Evolutionary conservation across 2,329 filamentous ascomycete species (phyloP), one percentile per base, ranked within the genome.

Genomic region (Colletotrichum sp.): DNA sequence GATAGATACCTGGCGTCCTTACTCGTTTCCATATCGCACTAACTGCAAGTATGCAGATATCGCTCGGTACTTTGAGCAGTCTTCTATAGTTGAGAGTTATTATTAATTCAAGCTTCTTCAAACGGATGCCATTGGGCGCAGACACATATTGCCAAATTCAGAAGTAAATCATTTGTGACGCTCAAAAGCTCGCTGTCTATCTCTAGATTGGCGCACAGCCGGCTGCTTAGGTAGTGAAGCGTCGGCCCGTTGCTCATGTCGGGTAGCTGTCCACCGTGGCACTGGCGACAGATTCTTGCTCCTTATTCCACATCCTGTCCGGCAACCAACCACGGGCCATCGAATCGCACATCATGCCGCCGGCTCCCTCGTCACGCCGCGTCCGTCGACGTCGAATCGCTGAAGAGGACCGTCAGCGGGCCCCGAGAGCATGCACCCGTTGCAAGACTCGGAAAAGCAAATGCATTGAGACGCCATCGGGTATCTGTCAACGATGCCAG

Each of bases 391-490:
- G 79, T 29, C 73, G 78, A 24, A 79, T 83, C 61, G 76, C 81
- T 59, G 81, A 82, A 31, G 79, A 80, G 71, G 78, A 82, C 72
- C 79, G 82, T 16, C 82, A 82, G 72, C 76, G 81, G 54, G 81
- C 82, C 9, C 77, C 74, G 1, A 73, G 79, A 76, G 82, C 81
- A 77, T 83, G 81, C 67, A 76, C 79, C 66, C 79, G 77, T n/a
- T 83, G 81, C 67, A 83, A 83, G 69, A 75, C 79, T 6, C 74
- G 81, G 15, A 83, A 83, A 70, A 82, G 79, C 67, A 81, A 80
- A 70, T 83, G 82, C 55, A 79, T 83, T 24, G 80, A 82, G 71
- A 76, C 70, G 0, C 55, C 71, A 3, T 71, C 76, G 9, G 80
- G 79, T 1, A 74, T 74, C 34, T 83, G 80, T 55, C 77, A 81